Percentiles rank a stretch among this genome's conserved stretches.
Conservation (phyloP, 2,329 filamentous ascomycete genomes). For the Diplodia sapinea region DNA sequence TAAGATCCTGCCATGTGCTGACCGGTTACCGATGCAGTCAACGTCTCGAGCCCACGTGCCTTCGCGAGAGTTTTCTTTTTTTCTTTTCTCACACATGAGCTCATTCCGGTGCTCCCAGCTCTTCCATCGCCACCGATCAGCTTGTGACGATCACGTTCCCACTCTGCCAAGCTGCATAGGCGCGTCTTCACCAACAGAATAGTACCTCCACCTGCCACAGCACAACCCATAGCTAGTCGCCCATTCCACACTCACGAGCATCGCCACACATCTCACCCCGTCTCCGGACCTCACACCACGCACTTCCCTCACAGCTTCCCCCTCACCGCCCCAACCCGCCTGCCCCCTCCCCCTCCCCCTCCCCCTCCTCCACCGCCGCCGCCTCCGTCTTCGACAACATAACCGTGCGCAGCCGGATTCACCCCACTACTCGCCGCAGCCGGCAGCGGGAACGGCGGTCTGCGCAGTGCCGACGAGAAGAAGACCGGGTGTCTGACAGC, state of each 20-base stretch:
- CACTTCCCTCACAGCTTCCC: slow-evolving; percentile 22
- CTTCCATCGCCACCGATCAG: neutral
- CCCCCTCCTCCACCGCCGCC: neutral
- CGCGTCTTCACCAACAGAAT: neutral
- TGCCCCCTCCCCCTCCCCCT: neutral
- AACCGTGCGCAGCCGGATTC: slow-evolving; percentile 54
- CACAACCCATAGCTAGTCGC: too few relatives aligned
- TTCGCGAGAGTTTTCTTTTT: neutral
- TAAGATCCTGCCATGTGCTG: neutral
- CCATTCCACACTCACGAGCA: neutral
- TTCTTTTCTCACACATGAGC: neutral
- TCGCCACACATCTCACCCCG: neutral
- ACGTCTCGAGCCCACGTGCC: neutral
- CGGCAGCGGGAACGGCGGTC: slow-evolving; percentile 57
- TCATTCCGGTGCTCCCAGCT: neutral
- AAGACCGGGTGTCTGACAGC: slow-evolving; percentile 75
- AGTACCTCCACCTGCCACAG: slow-evolving; percentile 6
- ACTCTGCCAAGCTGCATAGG: neutral
- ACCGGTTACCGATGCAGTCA: neutral
- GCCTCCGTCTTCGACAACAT: slow-evolving; percentile 42
- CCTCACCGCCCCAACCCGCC: neutral
- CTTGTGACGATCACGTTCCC: slow-evolving; percentile 1
- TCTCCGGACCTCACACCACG: slow-evolving; percentile 1
- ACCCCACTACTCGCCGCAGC: slow-evolving; percentile 32
- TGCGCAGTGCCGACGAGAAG: slow-evolving; percentile 69